Percentiles rank a stretch among this genome's conserved stretches.
Evolutionary conservation across 1,284 basidiomycete species (phyloP).

Genomic region (Ustilago xerochloae): DNA sequence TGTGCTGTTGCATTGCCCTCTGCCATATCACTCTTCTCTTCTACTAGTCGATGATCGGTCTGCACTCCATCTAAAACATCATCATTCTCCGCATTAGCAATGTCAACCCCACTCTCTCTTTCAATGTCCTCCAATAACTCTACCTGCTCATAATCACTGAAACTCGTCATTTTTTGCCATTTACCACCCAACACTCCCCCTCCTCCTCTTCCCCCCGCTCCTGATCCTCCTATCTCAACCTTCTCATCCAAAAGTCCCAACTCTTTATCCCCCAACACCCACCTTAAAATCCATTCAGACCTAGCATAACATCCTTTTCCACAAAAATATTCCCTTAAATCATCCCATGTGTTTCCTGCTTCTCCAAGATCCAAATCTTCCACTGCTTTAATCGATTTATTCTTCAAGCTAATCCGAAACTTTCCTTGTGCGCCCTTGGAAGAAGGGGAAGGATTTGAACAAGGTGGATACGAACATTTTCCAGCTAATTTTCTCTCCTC

Average conservation of each 20-base stretch:
- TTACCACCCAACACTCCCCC: slow-evolving; percentile 78
- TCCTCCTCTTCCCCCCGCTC: slow-evolving; percentile 75
- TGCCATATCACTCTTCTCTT: background rate
- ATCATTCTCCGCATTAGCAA: background rate
- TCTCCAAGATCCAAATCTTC: slow-evolving; percentile 22
- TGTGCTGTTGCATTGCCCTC: background rate
- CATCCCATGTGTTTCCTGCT: slow-evolving; percentile 34
- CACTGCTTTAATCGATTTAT: slow-evolving; percentile 16
- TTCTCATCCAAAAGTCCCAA: slow-evolving; percentile 66
- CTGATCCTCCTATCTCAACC: background rate
- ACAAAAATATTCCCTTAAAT: slow-evolving; percentile 31
- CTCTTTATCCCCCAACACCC: slow-evolving; percentile 37
- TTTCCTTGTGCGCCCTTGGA: background rate
- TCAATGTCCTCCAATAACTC: slow-evolving; percentile 49
- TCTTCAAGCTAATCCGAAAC: slow-evolving; percentile 24
- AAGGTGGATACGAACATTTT: slow-evolving; percentile 32
- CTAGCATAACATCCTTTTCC: slow-evolving; percentile 27
- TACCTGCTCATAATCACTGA: slow-evolving; percentile 75
- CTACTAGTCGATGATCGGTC: background rate
- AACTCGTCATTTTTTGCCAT: slow-evolving; percentile 84
- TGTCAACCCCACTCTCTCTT: slow-evolving; percentile 8
- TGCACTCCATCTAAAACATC: background rate
- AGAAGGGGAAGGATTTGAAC: slow-evolving; percentile 17
- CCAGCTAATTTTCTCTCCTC: slow-evolving; percentile 33
- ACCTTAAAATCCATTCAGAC: slow-evolving; percentile 42